Percentiles rank a stretch among this genome's conserved stretches.
phyloP scores from a whole-genome alignment of 306 rosid species.

The Dalbergia cultrata region DNA sequence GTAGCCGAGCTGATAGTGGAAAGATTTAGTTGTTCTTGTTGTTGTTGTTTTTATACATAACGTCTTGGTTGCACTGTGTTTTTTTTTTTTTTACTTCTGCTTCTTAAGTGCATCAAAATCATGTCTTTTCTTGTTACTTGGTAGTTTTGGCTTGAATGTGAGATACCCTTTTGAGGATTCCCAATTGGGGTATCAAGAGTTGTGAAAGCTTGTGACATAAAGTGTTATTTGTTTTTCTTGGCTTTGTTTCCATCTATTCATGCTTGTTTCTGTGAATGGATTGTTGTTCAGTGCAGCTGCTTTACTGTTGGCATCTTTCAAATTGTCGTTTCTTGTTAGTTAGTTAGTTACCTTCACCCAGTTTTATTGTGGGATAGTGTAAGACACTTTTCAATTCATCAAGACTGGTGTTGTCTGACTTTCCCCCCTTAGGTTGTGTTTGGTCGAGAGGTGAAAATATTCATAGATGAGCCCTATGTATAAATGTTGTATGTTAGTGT shows the following conservation, averaged over 20 bases:
- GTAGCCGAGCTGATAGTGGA: background rate
- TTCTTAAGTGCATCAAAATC: constrained; percentile 1
- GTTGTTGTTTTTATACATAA: no score
- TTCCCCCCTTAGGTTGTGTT: no score
- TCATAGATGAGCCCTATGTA: no score
- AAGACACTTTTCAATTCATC: constrained; percentile 33
- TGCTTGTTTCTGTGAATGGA: constrained; percentile 3
- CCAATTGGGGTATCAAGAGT: background rate
- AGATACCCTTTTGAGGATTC: constrained; percentile 31
- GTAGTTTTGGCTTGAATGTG: constrained; percentile 28
- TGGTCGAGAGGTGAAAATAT: no score
- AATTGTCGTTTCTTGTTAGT: constrained; percentile 8
- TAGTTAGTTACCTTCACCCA: background rate
- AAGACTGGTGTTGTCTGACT: constrained; percentile 1
- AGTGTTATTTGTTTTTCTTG: constrained; percentile 12
- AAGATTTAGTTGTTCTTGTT: background rate
- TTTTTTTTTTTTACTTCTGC: background rate
- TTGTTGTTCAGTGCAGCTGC: constrained; percentile 19
- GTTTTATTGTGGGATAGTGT: constrained; percentile 6
- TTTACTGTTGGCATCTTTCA: background rate
- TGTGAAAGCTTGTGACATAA: background rate
- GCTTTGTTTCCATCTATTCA: background rate
- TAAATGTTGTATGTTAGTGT: background rate
- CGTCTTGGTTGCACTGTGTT: background rate
- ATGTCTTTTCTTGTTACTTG: constrained; percentile 36